Evolutionary conservation across 495 filamentous ascomycete species (phyloP), one percentile per base, ranked within the genome.

Genomic region (Aspergillus kassunensis): DNA sequence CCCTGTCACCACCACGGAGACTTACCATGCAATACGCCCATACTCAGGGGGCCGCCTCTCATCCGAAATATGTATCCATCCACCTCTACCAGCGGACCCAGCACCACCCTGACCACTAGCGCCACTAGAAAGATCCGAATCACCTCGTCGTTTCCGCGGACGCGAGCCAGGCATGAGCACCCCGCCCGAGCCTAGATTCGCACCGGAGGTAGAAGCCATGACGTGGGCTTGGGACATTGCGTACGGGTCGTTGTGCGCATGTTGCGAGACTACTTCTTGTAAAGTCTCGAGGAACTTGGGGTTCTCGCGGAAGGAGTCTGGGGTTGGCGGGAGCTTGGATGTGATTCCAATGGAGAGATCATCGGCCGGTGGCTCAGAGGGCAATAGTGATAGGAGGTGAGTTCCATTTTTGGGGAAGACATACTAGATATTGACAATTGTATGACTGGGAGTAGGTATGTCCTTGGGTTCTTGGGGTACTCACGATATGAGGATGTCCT

Each of bases 31-130:
- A 60, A 96, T 95, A 44, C 93, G 68, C 0, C 93, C 93, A 73
- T 80, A 98, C 56, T 96, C 91, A 7, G 91, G 91, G 15, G 90
- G 88, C 45, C 87, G 85, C 53, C 93, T 74, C 58, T 63, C 61
- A 62, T 97, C 93, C 42, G 85, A 92, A 4, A 98, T 76, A 75
- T 98, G 93, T 15, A 96, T 80, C 75, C 86, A 93, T 0, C 93
- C 93, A 18, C 92, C 93, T 45, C 87, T 73, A 0, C 89, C 90
- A 1, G 78, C 90, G 13, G 89, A 88, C 2, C 91, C 92, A 21
- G 79, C 82, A 25, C 91, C 91, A 20, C 91, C 91, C 61, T 95
- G 89, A 2, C 76, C 79, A 60, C 85, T 93, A 2, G 89, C 89
- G 25, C 85, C 88, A 7, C 89, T 86, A 10, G 83, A 85, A 1